These are phyloP conservation scores for Lepiota venenata DNA, from an alignment of 768 basidiomycete genomes.

Conservation along the genomic window DNA sequence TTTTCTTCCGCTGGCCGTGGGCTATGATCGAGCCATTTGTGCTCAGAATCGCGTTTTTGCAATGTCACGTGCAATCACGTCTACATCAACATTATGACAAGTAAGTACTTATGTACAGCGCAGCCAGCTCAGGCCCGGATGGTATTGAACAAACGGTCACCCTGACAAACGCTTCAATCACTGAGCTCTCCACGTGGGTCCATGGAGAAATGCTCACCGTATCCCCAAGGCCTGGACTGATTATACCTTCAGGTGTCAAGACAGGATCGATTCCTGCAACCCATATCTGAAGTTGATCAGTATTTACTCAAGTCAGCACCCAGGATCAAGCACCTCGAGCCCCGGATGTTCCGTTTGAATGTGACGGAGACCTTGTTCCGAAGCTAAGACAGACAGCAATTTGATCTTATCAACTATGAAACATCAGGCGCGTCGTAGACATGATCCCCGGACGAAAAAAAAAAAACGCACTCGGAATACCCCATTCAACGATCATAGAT, in stretches of 20 bases:
- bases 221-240: conserved; percentile 90
- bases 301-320: conserved; percentile 9
- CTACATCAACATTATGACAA: too few relatives aligned
- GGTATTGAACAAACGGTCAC: conserved; percentile 84
- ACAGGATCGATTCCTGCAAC: conserved; percentile 75
- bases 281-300: conserved; percentile 61
- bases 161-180: conserved; percentile 41
- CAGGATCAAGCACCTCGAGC: conserved; percentile 57
- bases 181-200: background rate
- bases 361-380: conserved; percentile 64
- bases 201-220: conserved; percentile 53
- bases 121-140: conserved; percentile 30
- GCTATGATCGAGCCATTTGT: conserved; percentile 31
- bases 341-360: conserved; percentile 70
- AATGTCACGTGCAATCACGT: conserved; percentile 21
- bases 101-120: too few relatives aligned
- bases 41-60: conserved; percentile 42
- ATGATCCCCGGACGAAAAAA: background rate
- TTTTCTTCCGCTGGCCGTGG: conserved; percentile 15
- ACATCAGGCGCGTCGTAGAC: background rate
- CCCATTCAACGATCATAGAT: conserved; percentile 84
- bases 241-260: conserved; percentile 72
- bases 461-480: conserved; percentile 55
- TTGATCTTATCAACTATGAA: conserved; percentile 65
- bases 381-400: conserved; percentile 79